Evolutionary conservation across 2,329 filamentous ascomycete genomes (phyloP), one percentile per base, ranked within the genome.

Genomic region (Diaporthe citriasiana): DNA sequence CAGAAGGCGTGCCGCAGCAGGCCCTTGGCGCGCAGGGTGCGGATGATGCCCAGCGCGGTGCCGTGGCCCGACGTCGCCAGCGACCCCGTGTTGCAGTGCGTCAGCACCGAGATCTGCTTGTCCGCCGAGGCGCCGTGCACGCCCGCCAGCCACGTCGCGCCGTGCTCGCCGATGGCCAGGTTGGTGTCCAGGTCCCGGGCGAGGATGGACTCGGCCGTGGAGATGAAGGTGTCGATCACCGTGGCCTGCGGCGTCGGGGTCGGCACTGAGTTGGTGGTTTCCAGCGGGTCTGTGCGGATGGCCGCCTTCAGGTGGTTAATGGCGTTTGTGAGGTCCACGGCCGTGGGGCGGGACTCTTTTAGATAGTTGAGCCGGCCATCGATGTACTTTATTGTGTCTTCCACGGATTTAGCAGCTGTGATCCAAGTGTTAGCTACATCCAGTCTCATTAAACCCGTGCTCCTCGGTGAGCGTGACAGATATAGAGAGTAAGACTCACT

Each of bases 11-110:
- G 95, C 76, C 91, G 88, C 33, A 99, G 88, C 9, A 90, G 87
- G 7, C 88, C 87, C 72, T 87, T 87, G 17, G 89, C 84, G 79
- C 94, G 90, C 7, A 99, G 87, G 6, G 94, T 94, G 73, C 97
- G 94, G 78, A 99, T 95, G 68, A 99, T 97, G 30, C 97, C 97
- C 3, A 99, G 88, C 0, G 97, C 97, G 15, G 97, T 99, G 69
- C 97, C 97, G 81, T 98, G 97, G n/a, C 97, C 97, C 22, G 97
- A 97, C 1, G 97, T 99, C 35, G 97, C 97, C 45, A 99, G 91
- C 27, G 96, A 98, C 38, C 97, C 97, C 30, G 97, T 99, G 83
- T 99, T 99, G 88, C 97, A 99, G 84, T 99, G 97, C 15, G 97
- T 99, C 77, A 99, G 85, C 56, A 99, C 93, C n/a, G 94, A 94